Percentiles rank a stretch among this genome's conserved stretches.
phyloP scores from a whole-genome alignment of 2,329 filamentous ascomycete species.

The Alternaria triticimaculans region DNA sequence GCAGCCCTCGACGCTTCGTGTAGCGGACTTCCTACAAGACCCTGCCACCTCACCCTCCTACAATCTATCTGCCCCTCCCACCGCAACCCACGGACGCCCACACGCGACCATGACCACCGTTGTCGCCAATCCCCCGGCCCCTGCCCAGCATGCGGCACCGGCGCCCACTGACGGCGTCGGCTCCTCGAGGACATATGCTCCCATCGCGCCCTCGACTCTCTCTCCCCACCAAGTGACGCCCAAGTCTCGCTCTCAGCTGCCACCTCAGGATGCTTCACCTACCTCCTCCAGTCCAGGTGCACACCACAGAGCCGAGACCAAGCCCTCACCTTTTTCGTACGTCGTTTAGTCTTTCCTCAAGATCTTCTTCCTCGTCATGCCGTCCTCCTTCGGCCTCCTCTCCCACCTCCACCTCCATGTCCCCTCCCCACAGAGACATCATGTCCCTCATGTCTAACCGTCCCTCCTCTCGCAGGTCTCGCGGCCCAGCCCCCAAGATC shows the following conservation, averaged over 20 bases:
- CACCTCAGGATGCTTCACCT: constrained; percentile 49
- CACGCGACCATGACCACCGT: constrained; percentile 55
- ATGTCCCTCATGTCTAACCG: constrained; percentile 39
- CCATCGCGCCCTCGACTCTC: constrained; percentile 53
- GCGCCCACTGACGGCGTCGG: constrained; percentile 45
- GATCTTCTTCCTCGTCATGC: constrained; percentile 34
- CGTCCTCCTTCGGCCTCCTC: constrained; percentile 32
- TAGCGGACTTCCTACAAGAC: constrained; percentile 42
- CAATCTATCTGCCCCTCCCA: constrained; percentile 36
- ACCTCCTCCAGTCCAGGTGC: constrained; percentile 48
- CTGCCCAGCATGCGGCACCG: constrained; percentile 48
- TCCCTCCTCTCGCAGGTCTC: constrained; percentile 58
- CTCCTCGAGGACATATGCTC: constrained; percentile 52
- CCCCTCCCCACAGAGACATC: constrained; percentile 31
- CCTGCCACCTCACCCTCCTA: constrained; percentile 43
- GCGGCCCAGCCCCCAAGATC: constrained; percentile 73
- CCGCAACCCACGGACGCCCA: constrained; percentile 21
- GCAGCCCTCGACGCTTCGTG: constrained; percentile 45
- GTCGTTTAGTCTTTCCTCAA: constrained; percentile 43
- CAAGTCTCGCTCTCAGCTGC: constrained; percentile 46
- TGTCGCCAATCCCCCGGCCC: constrained; percentile 52
- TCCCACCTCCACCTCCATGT: constrained; percentile 32
- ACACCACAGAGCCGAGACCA: constrained; percentile 55
- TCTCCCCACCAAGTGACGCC: constrained; percentile 49
- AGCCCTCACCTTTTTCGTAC: constrained; percentile 61